phyloP scores from a whole-genome alignment of 1,284 basidiomycete genomes.

The Microbotryum silenes-acaulis region DNA sequence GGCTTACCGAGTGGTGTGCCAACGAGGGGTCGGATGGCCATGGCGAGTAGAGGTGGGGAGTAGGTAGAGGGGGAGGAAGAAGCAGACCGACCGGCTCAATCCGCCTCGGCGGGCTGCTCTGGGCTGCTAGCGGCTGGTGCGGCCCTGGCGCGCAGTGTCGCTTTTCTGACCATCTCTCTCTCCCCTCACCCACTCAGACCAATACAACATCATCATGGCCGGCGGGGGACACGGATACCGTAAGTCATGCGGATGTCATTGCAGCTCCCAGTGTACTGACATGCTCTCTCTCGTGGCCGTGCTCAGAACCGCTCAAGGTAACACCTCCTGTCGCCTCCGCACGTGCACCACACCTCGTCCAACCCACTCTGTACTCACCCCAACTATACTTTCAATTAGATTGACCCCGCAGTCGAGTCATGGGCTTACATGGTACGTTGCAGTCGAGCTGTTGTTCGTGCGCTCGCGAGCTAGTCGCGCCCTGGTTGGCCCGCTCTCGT shows the following conservation, averaged over 20 bases:
- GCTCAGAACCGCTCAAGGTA: slow-evolving; percentile 26
- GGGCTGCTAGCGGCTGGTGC: no score
- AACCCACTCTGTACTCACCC: neutral
- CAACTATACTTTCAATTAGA: neutral
- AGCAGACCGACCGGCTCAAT: no score
- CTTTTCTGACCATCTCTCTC: no score
- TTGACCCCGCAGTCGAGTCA: slow-evolving; percentile 28
- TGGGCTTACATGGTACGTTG: slow-evolving; percentile 27
- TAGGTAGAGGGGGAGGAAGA: neutral
- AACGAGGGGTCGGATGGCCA: slow-evolving; percentile 41
- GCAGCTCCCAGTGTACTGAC: neutral
- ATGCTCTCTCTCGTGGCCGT: neutral
- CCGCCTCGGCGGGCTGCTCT: no score
- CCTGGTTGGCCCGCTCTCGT: no score
- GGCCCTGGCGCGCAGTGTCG: no score
- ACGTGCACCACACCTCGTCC: neutral
- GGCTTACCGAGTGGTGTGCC: slow-evolving; percentile 43
- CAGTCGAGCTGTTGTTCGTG: neutral
- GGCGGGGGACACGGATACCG: slow-evolving; percentile 29
- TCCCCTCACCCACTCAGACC: no score
- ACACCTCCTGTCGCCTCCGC: neutral
- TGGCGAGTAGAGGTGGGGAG: neutral
- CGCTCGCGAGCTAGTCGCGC: neutral
- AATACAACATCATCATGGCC: slow-evolving; percentile 12
- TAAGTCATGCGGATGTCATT: neutral